A percentile compares a stretch with the other conserved stretches of the same genome.
Evolutionary conservation across 305 asterid genomes (phyloP).

Genomic region (Fraxinus latifolia): DNA sequence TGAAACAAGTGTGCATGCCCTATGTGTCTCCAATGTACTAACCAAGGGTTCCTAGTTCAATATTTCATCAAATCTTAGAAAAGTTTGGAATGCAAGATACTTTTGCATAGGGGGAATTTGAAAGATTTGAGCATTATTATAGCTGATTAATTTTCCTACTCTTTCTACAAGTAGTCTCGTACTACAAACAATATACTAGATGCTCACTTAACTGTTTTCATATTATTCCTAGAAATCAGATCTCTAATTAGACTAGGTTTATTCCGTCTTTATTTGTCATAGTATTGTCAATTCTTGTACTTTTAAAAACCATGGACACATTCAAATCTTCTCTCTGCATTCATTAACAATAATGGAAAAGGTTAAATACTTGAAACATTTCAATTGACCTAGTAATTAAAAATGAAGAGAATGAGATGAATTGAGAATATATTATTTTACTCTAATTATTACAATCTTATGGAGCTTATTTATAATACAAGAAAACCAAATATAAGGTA

Average conservation of each 20-base stretch:
- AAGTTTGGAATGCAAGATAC: neutral
- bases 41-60: neutral
- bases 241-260: neutral
- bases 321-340: neutral
- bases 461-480: too few species aligned
- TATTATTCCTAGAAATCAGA: neutral
- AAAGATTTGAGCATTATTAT: neutral
- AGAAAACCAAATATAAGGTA: too few species aligned
- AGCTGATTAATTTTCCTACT: neutral
- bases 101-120: neutral
- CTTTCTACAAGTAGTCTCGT: neutral
- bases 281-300: neutral
- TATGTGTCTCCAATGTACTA: neutral
- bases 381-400: neutral
- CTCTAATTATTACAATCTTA: too few species aligned
- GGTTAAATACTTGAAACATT: neutral
- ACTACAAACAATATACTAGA: neutral
- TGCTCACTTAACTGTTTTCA: neutral
- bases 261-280: neutral
- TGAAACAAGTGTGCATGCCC: neutral
- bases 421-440: too few species aligned
- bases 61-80: neutral
- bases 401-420: too few species aligned
- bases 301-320: neutral
- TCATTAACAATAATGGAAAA: neutral